phyloP scores from a whole-genome alignment of 2,329 filamentous ascomycete genomes.

The Calonectria multiphialidica region DNA sequence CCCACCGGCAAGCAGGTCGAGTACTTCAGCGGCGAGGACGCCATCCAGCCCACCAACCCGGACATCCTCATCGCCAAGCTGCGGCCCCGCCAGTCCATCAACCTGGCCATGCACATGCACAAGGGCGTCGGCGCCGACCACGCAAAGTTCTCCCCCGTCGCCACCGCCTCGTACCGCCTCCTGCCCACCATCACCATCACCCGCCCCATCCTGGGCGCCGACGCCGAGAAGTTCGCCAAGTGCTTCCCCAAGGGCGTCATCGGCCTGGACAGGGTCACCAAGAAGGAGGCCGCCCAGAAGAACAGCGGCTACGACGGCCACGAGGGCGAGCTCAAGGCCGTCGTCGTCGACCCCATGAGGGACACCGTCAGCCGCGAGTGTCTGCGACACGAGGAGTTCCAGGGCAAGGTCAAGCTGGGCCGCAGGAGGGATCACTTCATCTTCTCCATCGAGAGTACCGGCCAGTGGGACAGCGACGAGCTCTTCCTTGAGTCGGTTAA shows the following conservation, averaged over 20 bases:
- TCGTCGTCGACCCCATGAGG: constrained; percentile 88
- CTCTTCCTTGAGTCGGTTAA: constrained; percentile 92
- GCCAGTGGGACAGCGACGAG: constrained; percentile 94
- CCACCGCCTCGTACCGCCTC: constrained; percentile 92
- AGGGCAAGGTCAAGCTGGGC: constrained; percentile 94
- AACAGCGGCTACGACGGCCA: constrained; percentile 79
- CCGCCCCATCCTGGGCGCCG: constrained; percentile 84
- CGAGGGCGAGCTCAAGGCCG: constrained; percentile 86
- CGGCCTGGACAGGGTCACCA: constrained; percentile 78
- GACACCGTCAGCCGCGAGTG: constrained; percentile 97
- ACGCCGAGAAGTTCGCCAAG: constrained; percentile 88
- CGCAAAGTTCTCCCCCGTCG: constrained; percentile 96
- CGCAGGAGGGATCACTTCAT: constrained; percentile 96
- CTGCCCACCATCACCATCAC: constrained; percentile 89
- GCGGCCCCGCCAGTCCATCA: constrained; percentile 88
- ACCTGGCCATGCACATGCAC: constrained; percentile 91
- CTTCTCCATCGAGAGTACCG: constrained; percentile 93
- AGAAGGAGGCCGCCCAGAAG: constrained; percentile 69
- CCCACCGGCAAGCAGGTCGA: constrained; percentile 80
- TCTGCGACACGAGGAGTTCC: constrained; percentile 90
- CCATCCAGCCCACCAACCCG: constrained; percentile 84
- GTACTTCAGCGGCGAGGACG: constrained; percentile 75
- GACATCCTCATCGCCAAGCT: constrained; percentile 96
- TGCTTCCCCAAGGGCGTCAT: constrained; percentile 95
- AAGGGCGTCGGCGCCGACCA: constrained; percentile 96